These are phyloP conservation scores for Phytophthora citricola DNA, from an alignment of 352 stramenopile species.

Conservation along the genomic window DNA sequence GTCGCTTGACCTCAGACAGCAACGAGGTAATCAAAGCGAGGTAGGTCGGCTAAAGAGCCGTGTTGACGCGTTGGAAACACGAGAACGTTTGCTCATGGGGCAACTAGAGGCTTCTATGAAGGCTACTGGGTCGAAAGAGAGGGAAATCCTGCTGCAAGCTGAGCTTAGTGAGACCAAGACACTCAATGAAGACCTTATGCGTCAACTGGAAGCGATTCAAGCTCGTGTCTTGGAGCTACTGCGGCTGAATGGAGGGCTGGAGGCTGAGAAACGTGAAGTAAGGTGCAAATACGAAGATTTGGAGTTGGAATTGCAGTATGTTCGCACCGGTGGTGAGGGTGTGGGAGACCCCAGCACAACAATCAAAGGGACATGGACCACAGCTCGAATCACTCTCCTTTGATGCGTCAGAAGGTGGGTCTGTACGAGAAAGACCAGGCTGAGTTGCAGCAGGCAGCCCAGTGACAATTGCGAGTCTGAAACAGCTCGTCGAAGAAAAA, in stretches of 20 bases:
- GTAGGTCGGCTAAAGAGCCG: conserved; percentile 54
- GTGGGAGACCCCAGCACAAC: conserved; percentile 18
- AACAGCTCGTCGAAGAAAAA: conserved; percentile 77
- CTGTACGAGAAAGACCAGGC: conserved; percentile 83
- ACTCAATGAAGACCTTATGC: conserved; percentile 59
- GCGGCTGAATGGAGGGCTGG: conserved; percentile 47
- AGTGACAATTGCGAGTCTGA: conserved; percentile 86
- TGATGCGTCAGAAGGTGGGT: conserved; percentile 73
- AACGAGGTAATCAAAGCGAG: conserved; percentile 39
- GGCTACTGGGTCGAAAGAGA: conserved; percentile 33
- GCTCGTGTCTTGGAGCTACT: conserved; percentile 52
- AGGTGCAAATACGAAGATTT: conserved; percentile 59
- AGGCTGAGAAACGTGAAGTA: conserved; percentile 53
- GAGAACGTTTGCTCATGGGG: conserved; percentile 66
- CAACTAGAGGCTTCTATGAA: conserved; percentile 55
- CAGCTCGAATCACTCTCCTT: conserved; percentile 33
- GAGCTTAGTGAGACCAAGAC: conserved; percentile 45
- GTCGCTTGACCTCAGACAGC: conserved; percentile 26
- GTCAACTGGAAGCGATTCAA: conserved; percentile 54
- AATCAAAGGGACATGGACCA: conserved; percentile 33
- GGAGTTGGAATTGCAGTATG: conserved; percentile 66
- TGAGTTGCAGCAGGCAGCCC: conserved; percentile 73
- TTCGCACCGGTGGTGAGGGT: conserved; percentile 40
- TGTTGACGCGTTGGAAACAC: conserved; percentile 72
- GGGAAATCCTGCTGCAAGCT: conserved; percentile 28